phyloP scores from a whole-genome alignment of 345 rosid species.

The Zanthoxylum bungeanum region DNA sequence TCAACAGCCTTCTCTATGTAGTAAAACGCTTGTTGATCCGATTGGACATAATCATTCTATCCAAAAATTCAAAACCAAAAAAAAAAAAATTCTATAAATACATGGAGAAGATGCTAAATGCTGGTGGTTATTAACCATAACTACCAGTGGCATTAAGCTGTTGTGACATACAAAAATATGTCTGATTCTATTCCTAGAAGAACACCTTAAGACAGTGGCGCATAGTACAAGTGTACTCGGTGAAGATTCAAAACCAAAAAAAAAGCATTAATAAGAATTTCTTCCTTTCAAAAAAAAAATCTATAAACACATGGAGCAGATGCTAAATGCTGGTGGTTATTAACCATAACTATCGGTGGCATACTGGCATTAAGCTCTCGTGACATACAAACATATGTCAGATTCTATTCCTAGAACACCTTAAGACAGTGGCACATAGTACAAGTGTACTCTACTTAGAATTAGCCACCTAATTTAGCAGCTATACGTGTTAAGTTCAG shows the following conservation, averaged over 20 bases:
- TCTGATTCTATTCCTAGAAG: background rate
- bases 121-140: background rate
- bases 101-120: background rate
- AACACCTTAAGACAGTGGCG: background rate
- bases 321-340: background rate
- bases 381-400: background rate
- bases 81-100: background rate
- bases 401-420: background rate
- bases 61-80: background rate
- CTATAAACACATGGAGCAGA: no score
- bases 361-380: background rate
- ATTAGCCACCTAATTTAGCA: background rate
- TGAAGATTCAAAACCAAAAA: no score
- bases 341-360: background rate
- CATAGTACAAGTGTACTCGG: background rate
- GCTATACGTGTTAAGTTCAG: background rate
- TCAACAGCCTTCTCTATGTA: slow-evolving; percentile 92
- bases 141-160: background rate
- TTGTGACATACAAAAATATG: background rate
- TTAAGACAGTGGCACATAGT: background rate
- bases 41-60: slow-evolving; percentile 69
- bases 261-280: no score
- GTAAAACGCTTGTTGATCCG: slow-evolving; percentile 89
- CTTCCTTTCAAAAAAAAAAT: no score
- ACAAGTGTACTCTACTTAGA: background rate